phyloP scores from a whole-genome alignment of 116 monocot species.

The Zostera marina region DNA sequence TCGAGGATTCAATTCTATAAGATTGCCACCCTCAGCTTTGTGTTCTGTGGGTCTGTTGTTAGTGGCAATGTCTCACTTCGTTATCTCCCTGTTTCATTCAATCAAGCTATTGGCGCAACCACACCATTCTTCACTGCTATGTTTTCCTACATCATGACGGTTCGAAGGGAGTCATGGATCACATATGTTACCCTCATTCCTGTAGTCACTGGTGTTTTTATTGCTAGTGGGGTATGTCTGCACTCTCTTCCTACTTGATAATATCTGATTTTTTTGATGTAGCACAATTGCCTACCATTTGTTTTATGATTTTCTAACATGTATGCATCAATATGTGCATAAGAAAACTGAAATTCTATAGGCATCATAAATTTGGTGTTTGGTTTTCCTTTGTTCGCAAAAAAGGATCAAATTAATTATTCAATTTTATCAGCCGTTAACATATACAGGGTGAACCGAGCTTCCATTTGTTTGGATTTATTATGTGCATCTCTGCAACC shows the following conservation, averaged over 20 bases:
- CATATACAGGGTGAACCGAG: slow-evolving; percentile 69
- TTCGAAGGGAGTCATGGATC: slow-evolving; percentile 56
- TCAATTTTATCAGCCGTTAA: background rate
- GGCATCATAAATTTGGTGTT: too few relatives aligned
- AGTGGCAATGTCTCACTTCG: slow-evolving; percentile 73
- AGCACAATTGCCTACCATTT: too few relatives aligned
- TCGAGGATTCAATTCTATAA: slow-evolving; percentile 76
- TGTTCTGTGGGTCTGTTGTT: slow-evolving; percentile 91
- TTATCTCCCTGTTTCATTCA: slow-evolving; percentile 85
- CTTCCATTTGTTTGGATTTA: slow-evolving; percentile 89
- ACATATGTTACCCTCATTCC: slow-evolving; percentile 83
- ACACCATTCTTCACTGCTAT: slow-evolving; percentile 96
- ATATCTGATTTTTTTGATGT: background rate
- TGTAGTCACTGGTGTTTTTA: slow-evolving; percentile 80
- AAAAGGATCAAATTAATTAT: background rate
- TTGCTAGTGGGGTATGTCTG: slow-evolving; percentile 79
- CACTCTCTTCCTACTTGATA: background rate
- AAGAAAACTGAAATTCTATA: too few relatives aligned
- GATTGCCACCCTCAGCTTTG: slow-evolving; percentile 69
- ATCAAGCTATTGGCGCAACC: slow-evolving; percentile 93
- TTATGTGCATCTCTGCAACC: slow-evolving; percentile 78
- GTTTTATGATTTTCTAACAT: too few relatives aligned
- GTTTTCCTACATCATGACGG: slow-evolving; percentile 66
- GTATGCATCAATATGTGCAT: too few relatives aligned
- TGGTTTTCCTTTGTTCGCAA: too few relatives aligned